phyloP scores from a whole-genome alignment of 2,329 filamentous ascomycete species.

The Ophiobolus disseminans region DNA sequence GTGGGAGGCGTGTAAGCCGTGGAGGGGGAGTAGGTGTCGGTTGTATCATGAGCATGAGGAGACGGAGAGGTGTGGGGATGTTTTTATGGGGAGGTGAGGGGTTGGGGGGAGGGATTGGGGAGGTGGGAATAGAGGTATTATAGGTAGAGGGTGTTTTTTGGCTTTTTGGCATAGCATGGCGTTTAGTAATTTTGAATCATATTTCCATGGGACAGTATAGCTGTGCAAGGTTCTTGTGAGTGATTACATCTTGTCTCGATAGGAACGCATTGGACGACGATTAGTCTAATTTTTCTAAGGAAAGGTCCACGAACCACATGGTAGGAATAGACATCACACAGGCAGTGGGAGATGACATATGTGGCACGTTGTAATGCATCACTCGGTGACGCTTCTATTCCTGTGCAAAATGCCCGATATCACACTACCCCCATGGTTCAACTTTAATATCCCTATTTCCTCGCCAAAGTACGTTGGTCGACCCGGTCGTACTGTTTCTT shows the following conservation, averaged over 20 bases:
- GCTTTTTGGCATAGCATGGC: neutral
- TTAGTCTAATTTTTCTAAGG: too few species aligned
- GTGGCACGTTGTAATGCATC: neutral
- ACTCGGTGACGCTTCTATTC: neutral
- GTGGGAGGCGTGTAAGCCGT: constrained; percentile 48
- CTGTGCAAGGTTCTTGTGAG: neutral
- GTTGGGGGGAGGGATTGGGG: neutral
- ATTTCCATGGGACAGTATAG: neutral
- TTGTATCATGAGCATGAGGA: constrained; percentile 50
- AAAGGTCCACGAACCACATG: too few species aligned
- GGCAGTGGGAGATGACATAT: neutral
- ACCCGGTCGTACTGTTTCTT: neutral
- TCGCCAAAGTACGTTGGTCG: too few species aligned
- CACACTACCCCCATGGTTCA: neutral
- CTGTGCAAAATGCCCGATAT: neutral
- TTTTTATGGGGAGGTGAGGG: constrained; percentile 37
- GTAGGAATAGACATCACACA: too few species aligned
- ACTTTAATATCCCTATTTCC: neutral
- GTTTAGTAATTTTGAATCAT: neutral
- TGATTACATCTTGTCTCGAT: too few species aligned
- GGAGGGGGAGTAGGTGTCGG: constrained; percentile 44
- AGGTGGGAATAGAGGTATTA: too few species aligned
- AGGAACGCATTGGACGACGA: too few species aligned
- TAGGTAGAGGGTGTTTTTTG: too few species aligned
- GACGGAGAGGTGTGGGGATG: constrained; percentile 44